Evolutionary conservation across 306 rosid species (phyloP), one percentile per base, ranked within the genome.

Genomic region (Potentilla sterilis): DNA sequence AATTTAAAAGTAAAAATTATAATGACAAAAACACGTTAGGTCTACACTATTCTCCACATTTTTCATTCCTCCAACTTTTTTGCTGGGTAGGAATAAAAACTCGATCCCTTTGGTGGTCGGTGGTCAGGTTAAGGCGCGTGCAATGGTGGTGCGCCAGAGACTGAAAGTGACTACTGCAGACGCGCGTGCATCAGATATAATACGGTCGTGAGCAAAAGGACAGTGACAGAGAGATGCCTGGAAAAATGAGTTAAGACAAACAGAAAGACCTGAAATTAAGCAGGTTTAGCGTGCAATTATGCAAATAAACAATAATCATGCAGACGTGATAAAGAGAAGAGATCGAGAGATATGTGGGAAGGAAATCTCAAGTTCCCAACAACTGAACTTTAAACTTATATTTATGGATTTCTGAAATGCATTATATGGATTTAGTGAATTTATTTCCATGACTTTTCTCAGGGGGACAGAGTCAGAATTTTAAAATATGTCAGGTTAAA

Each of bases 131-230:
- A 28, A 28, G 28, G 28, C 28, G 1, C 21, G 37, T 21, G 49
- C 12, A 51, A 5, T 62, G 67, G 48, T 38, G 1, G 66, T 55
- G 64, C 48, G 37, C 65, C 49, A 54, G 55, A 72, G 64, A 70
- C 38, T 52, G 75, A 72, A 72, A 52, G 21, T 57, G 66, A 54
- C 66, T 41, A 1, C 9, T 6, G 55, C n/a, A 22, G 38, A 22
- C 55, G 10, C n/a, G 16, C 34, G 49, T 38, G 46, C 59, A 37
- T 52, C 38, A 37, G 48, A 24, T 46, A 41, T 11, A 49, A 48
- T 37, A 12, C 43, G 9, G 48, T n/a, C 49, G 64, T 37, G 48
- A 37, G n/a, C 37, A 4, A 13, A 7, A 72, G 6, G 21, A 22
- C 9, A 51, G 19, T 19, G 64, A 38, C 14, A 71, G 9, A 37